These are phyloP conservation scores for Aspergillus viridinutans DNA, from an alignment of 2,329 filamentous ascomycete genomes.

Conservation along the genomic window DNA sequence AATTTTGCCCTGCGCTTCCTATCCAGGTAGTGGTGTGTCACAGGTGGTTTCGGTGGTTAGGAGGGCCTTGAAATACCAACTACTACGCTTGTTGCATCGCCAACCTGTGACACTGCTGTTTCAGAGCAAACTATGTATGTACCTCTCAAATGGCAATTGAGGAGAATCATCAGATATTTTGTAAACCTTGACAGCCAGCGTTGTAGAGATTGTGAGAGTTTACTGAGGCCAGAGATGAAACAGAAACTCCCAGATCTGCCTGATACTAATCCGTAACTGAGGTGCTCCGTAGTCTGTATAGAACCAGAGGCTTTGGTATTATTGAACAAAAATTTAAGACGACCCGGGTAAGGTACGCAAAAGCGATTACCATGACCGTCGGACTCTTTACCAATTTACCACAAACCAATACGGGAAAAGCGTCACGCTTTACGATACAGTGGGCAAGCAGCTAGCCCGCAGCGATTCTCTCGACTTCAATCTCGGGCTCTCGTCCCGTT, in stretches of 20 bases:
- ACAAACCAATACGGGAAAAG: conserved; percentile 12
- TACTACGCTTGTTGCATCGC: not conserved
- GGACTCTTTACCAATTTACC: not conserved
- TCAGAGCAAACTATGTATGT: not conserved
- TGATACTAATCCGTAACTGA: too few relatives aligned
- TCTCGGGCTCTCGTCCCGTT: conserved; percentile 23
- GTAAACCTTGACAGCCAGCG: not conserved
- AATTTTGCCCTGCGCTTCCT: not conserved
- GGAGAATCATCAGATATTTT: not conserved
- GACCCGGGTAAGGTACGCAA: conserved; percentile 5
- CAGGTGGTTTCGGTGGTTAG: not conserved
- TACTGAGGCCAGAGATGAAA: not conserved
- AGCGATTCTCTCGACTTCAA: conserved; percentile 21
- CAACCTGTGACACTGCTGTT: not conserved
- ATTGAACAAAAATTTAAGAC: not conserved
- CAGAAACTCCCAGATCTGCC: not conserved
- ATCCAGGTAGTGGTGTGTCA: not conserved
- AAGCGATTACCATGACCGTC: conserved; percentile 4
- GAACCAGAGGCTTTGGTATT: conserved; percentile 1
- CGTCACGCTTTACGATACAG: conserved; percentile 20
- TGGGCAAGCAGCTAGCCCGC: conserved; percentile 18
- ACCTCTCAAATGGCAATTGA: not conserved
- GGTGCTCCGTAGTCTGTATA: not conserved
- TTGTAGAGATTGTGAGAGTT: not conserved
- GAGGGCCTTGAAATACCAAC: not conserved